phyloP scores from a whole-genome alignment of 768 basidiomycete genomes.

The Leccinum aurantiacum region DNA sequence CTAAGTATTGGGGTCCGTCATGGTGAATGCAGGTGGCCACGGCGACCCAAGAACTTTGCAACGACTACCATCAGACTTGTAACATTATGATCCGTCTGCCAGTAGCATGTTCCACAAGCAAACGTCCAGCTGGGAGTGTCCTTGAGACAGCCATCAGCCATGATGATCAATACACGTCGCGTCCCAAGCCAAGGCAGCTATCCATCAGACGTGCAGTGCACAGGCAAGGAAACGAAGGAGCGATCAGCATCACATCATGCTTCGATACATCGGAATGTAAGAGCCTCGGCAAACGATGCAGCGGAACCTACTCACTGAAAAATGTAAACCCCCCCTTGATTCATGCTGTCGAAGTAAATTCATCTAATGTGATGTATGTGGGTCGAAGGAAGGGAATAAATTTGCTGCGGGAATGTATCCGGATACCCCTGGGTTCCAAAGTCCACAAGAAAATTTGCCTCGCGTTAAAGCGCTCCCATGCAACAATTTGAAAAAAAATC shows the following conservation, averaged over 20 bases:
- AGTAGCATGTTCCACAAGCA: too few relatives aligned
- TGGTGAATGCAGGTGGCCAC: too few relatives aligned
- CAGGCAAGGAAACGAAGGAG: not conserved
- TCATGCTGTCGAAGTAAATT: not conserved
- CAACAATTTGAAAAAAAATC: slow-evolving; percentile 1
- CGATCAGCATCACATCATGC: not conserved
- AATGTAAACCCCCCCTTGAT: not conserved
- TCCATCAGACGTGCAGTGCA: not conserved
- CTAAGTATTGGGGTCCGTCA: too few relatives aligned
- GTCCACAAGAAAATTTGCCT: not conserved
- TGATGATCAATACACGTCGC: not conserved
- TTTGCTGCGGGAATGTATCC: not conserved
- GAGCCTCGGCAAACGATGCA: not conserved
- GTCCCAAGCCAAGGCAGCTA: not conserved
- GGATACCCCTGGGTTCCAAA: not conserved
- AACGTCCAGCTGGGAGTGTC: not conserved
- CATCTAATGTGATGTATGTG: not conserved
- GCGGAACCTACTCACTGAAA: not conserved
- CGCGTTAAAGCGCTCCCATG: not conserved
- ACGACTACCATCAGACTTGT: not conserved
- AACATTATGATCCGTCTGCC: not conserved
- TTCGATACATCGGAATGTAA: not conserved
- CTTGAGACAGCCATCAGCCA: not conserved
- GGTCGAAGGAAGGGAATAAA: not conserved
- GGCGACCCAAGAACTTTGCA: too few relatives aligned